Base-by-base conservation (phyloP, 176 grass and related monocot genomes). In the Carex cristatella region DNA sequence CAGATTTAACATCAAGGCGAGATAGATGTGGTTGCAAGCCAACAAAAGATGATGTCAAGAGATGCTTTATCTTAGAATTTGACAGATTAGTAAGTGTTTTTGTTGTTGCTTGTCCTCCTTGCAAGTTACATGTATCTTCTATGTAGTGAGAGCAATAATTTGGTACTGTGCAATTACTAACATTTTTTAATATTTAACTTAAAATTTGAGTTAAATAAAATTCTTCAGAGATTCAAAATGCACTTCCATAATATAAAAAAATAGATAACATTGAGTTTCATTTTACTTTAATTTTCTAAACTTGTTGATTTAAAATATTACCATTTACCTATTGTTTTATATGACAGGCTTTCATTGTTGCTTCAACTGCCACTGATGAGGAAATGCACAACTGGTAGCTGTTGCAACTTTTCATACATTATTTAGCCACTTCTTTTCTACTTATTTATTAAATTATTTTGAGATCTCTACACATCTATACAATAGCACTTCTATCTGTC, bases 51-150 rank as follows among this genome's bases (percentile, higher is more conserved):
- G 95, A 98, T 86, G 95, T 95, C 61, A 98, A 98, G 71, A 86
- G 92, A 79, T 98, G 95, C 38, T 98, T 98, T 80, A 98, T 98
- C 69, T 93, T 98, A 83, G 95, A 98, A 79, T 98, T 98, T 30
- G 95, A 98, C 85, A 91, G 95, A 86, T 84, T 89, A 80, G 95
- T 98, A 81, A 92, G 87, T 85, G 80, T 32, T 80, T 49, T 87
- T 87, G 5, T 66, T 3, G 38, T 58, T 38, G 37, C 4, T 38
- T 38, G 37, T 40, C 38, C 38, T 40, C 27, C 51, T 79, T 56
- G 5, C 53, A 18, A 37, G 37, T 70, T 70, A 79, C 7, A 79
- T 5, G 19, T 53, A 67, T 76, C 44, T 81, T 13, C 10, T 84
- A 4, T 61, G 61, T 56, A 0, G 30, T 2, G 2, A 19, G 49